These are phyloP conservation scores for Buxus sempervirens DNA, from an alignment of 164 flowering plant species.

Conservation along the genomic window DNA sequence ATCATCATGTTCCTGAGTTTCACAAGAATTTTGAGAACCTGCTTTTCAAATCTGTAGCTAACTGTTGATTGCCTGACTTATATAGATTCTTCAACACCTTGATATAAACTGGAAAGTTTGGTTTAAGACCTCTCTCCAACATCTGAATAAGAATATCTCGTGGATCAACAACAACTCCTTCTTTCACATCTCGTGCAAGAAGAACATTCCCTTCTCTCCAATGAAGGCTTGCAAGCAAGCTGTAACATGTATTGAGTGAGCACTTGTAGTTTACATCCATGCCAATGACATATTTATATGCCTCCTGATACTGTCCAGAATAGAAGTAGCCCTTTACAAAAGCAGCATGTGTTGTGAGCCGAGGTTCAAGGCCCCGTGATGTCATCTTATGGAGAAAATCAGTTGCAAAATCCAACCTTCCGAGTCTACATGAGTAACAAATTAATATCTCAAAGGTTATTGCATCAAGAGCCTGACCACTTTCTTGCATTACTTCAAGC, in stretches of 20 bases:
- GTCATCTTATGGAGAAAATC: slow-evolving; percentile 42
- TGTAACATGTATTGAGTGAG: slow-evolving; percentile 39
- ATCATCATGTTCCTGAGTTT: slow-evolving; percentile 5
- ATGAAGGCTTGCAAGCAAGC: slow-evolving; percentile 58
- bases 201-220: slow-evolving; percentile 29
- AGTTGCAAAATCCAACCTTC: slow-evolving; percentile 40
- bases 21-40: slow-evolving; percentile 29
- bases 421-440: slow-evolving; percentile 25
- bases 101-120: slow-evolving; percentile 38
- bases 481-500: slow-evolving; percentile 41
- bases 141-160: slow-evolving; percentile 49
- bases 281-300: slow-evolving; percentile 42
- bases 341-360: slow-evolving; percentile 51
- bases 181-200: slow-evolving; percentile 34
- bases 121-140: slow-evolving; percentile 61
- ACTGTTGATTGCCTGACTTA: slow-evolving; percentile 21
- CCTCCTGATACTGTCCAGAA: slow-evolving; percentile 33
- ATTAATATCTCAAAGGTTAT: slow-evolving; percentile 57
- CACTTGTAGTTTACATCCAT: slow-evolving; percentile 23
- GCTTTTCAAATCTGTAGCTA: slow-evolving; percentile 36
- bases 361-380: slow-evolving; percentile 43
- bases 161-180: slow-evolving; percentile 36
- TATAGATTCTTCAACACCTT: slow-evolving; percentile 35
- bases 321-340: slow-evolving; percentile 48
- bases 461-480: slow-evolving; percentile 40